Base-by-base conservation (phyloP, 2,329 filamentous ascomycete species). In the Venturiaceae sp. region DNA sequence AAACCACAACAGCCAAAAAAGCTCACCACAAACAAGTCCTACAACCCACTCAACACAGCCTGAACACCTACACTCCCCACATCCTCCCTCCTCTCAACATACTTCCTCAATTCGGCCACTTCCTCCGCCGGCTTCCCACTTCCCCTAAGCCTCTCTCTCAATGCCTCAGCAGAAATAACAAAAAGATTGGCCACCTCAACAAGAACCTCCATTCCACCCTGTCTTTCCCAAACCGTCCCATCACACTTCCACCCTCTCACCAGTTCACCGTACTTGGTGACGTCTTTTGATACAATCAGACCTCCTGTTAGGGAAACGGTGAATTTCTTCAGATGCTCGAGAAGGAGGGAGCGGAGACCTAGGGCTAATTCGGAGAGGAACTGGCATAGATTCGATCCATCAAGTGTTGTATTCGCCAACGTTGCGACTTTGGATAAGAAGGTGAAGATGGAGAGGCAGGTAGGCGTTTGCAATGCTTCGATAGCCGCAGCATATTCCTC, bases 321-420 rank as follows among this genome's bases (percentile, higher is more conserved):
- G 75, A 95, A 99, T 67, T 90, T 91, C 68, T 95, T 94, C 74
- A 97, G 90, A 73, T 99, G 94, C 62, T 94, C 89, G 62, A 99
- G 85, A 4, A 99, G 81, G 9, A 95, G 81, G 54, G 81, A 76
- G 64, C 92, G 85, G 36, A 96, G 79, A 9, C 87, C 86, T 14
- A 92, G 76, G 1, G 90, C 92, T 23, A 97, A 82, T 74, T 97
- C 92, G 60, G 86, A 86, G 57, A 87, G 84, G 69, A 97, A 89
- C 53, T 86, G 81, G 58, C 89, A 85, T 1, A 95, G 81, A 65
- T 97, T 97, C 44, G 86, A 83, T 3, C 90, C 90, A 66, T 92
- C 88, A 16, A 99, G 80, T 3, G 91, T 85, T 61, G 83, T 80
- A 14, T 81, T 75, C 5, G 85, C 81, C 54, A 84, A 77, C 26